Evolutionary conservation across 495 filamentous ascomycete genomes (phyloP), one percentile per base, ranked within the genome.

Genomic region (Hypoxylon fragiforme): DNA sequence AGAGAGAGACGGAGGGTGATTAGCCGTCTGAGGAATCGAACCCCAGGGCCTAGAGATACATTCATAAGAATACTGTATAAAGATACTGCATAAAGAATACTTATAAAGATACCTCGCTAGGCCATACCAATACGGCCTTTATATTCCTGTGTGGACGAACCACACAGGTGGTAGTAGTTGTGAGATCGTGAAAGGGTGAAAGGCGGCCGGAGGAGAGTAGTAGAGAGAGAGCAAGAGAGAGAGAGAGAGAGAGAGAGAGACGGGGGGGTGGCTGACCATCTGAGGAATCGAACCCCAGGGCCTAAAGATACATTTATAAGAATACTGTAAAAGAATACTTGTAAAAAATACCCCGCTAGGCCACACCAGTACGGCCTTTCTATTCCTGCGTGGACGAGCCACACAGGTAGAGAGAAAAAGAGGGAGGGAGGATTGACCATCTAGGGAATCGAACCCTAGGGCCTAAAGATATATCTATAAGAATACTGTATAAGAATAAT

Each of bases 401-500:
- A 28, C 24, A 28, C 24, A 4, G 1, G 16, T 14, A 32, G 20
- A 35, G 32, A n/a, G 20, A 20, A 16, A 12, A 22, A 43, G 19
- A 31, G 11, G 15, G 19, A 44, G 39, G 48, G 36, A 18, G 9
- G 13, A 8, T 18, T 19, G 22, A 15, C 53, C 38, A 32, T 21
- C 32, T 19, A 16, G 12, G 44, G 53, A 56, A 44, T 56, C 44
- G 53, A 49, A 50, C 44, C 53, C 32, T 12, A 49, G 30, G 11
- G 38, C 32, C 45, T 56, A 32, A 31, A 9, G 24, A 28, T 28
- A 28, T 28, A n/a, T n/a, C n/a, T n/a, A n/a, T n/a, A n/a, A n/a
- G n/a, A 12, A 38, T 44, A 38, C 18, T 32, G 6, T 19, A 19
- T 36, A 37, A 47, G 2, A 32, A 36, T 47, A 16, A 11, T 22